phyloP scores from a whole-genome alignment of 768 basidiomycete species.

The Leccinum arenicola region DNA sequence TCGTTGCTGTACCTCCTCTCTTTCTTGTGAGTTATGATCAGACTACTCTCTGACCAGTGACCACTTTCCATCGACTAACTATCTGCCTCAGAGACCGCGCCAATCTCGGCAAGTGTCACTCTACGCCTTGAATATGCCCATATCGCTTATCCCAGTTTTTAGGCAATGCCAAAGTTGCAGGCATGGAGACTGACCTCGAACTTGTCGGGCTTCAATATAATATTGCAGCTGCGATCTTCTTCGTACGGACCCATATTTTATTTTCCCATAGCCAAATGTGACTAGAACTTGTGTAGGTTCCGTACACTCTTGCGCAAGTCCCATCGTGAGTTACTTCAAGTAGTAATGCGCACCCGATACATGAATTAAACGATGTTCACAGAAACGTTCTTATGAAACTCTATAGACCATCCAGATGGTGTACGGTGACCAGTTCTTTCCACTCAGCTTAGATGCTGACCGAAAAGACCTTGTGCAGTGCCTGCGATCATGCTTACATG shows the following conservation, averaged over 20 bases:
- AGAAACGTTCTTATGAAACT: slow-evolving; percentile 39
- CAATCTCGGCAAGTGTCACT: slow-evolving; percentile 38
- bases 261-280: not conserved
- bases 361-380: not conserved
- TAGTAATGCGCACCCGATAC: not conserved
- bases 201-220: slow-evolving; percentile 38
- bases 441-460: slow-evolving; percentile 2
- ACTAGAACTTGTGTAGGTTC: slow-evolving; percentile 22
- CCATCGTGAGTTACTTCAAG: slow-evolving; percentile 33
- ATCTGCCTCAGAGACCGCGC: slow-evolving; percentile 36
- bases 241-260: slow-evolving; percentile 19
- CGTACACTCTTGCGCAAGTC: slow-evolving; percentile 36
- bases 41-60: not conserved
- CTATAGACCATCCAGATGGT: slow-evolving; percentile 32
- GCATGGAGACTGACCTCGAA: slow-evolving; percentile 39
- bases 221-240: slow-evolving; percentile 39
- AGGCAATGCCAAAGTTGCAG: slow-evolving; percentile 46
- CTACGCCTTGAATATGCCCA: not conserved
- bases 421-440: slow-evolving; percentile 15
- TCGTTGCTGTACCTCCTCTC: not conserved
- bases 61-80: not conserved
- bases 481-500: slow-evolving; percentile 37
- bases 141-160: slow-evolving; percentile 2
- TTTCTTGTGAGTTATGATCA: not conserved
- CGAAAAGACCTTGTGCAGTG: slow-evolving; percentile 28